These are phyloP conservation scores for Leccinum incarnatum DNA, from an alignment of 768 basidiomycete genomes.

Conservation along the genomic window DNA sequence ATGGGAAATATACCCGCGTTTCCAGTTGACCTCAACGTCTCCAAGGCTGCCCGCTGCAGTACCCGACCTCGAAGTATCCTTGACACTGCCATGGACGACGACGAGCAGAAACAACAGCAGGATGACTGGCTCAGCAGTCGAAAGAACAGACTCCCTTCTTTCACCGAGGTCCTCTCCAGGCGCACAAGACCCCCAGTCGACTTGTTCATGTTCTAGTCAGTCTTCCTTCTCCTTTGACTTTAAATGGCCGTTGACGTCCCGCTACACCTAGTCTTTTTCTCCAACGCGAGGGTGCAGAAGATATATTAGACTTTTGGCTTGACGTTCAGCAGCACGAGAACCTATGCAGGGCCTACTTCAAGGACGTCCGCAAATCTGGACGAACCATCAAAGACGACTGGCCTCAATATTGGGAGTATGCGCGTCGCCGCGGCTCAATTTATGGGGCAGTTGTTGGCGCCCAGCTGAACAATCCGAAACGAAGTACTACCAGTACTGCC, in stretches of 20 bases:
- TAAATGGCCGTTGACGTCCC: slow-evolving; percentile 5
- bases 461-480: slow-evolving; percentile 59
- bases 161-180: slow-evolving; percentile 87
- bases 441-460: slow-evolving; percentile 88
- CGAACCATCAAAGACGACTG: slow-evolving; percentile 93
- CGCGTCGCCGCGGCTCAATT: slow-evolving; percentile 86
- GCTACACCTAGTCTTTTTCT: slow-evolving; percentile 71
- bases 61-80: slow-evolving; percentile 5
- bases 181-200: slow-evolving; percentile 94
- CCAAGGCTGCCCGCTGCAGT: slow-evolving; percentile 16
- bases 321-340: slow-evolving; percentile 99
- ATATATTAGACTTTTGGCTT: slow-evolving; percentile 97
- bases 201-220: slow-evolving; percentile 98
- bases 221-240: slow-evolving; percentile 21
- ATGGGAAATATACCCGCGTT: slow-evolving; percentile 9
- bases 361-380: slow-evolving; percentile 95
- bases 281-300: slow-evolving; percentile 93
- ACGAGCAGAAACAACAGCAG: slow-evolving; percentile 50
- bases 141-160: slow-evolving; percentile 78
- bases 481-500: slow-evolving; percentile 79
- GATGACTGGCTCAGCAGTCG: slow-evolving; percentile 75
- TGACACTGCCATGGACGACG: slow-evolving; percentile 47
- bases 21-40: slow-evolving; percentile 19
- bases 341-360: slow-evolving; percentile 97
- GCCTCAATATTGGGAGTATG: slow-evolving; percentile 98